Base-by-base conservation (phyloP, 139 green algal genomes). In the Chlamydomonas eustigma region DNA sequence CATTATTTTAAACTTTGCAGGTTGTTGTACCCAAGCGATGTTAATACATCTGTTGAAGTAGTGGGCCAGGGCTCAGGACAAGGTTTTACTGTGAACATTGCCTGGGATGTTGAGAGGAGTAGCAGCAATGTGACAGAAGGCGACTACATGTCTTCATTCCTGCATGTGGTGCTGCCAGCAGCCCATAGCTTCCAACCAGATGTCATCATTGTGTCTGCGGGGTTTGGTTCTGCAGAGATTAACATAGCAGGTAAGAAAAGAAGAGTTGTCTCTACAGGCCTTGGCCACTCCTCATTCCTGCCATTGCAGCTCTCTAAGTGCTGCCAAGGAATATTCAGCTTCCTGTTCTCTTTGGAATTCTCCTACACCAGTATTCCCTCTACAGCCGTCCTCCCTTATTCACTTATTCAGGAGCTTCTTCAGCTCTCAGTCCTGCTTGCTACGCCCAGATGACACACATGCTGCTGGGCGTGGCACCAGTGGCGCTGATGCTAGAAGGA, bases 161-260 rank as follows among this genome's bases (percentile, higher is more conserved):
- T 88, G 67, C 83, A 91, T 36, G 78, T 94, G 70, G 72, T 94
- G 67, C 50, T 91, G 69, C 89, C 89, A 31, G 81, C 92, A 32
- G 87, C 83, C 5, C 76, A 83, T 0, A 76, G 90, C 71, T 94
- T 89, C 66, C 50, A 75, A n/a, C 90, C 90, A 1, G 78, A 92
- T 12, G 35, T 93, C 3, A 74, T 93, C 12, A 73, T 94, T 34
- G 82, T 93, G 33, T 84, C 89, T n/a, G 88, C 88, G 5, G 90
- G 90, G 50, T 93, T 94, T 77, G 87, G 89, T 36, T 86, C 88
- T 2, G 86, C 85, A 2, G 64, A 81, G 33, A 83, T 83, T 1
- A 87, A 92, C 73, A 79, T 85, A 1, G 3, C 82, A 0, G 84
- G 84, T 88, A 74, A 58, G 83, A 24, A 52, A 36, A 63, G 69